Conservation (phyloP, 495 filamentous ascomycete species). For the Aspergillus homomorphus region DNA sequence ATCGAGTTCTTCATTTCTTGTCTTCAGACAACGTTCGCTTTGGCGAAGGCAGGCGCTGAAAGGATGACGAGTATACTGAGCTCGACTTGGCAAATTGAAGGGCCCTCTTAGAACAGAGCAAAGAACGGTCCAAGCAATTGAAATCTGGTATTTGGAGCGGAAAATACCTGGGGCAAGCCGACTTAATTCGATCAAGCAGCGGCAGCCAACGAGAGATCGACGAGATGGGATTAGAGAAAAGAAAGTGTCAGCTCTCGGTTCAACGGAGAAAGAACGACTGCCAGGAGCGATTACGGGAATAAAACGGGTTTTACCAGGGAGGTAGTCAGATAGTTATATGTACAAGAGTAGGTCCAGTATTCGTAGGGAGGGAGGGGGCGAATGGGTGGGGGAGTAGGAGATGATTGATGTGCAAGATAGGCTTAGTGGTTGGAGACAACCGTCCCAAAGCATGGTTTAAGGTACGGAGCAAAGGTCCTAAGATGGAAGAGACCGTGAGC, state of each 20-base stretch:
- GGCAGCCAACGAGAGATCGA: neutral
- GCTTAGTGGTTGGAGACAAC: conserved; percentile 3
- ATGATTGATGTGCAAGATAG: conserved; percentile 1
- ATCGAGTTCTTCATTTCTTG: conserved; percentile 46
- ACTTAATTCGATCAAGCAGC: neutral
- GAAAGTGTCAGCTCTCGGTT: neutral
- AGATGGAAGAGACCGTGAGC: neutral
- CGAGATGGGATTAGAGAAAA: neutral
- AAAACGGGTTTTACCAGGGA: neutral
- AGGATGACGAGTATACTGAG: neutral
- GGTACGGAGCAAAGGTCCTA: conserved; percentile 7
- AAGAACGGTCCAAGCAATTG: too few relatives aligned
- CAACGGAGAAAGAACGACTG: neutral
- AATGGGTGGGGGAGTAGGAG: conserved; percentile 4
- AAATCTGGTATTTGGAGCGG: too few relatives aligned
- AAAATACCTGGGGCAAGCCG: too few relatives aligned
- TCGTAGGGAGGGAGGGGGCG: neutral
- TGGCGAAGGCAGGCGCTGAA: neutral
- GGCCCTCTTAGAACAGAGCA: too few relatives aligned
- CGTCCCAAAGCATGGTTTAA: neutral
- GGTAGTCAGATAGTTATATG: conserved; percentile 5
- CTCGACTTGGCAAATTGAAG: neutral
- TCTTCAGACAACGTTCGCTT: neutral
- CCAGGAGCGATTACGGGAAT: neutral
- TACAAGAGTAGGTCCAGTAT: neutral